A percentile compares a stretch with the other conserved stretches of the same genome.
phyloP scores from a whole-genome alignment of 306 rosid species.

The Quercus gilva region DNA sequence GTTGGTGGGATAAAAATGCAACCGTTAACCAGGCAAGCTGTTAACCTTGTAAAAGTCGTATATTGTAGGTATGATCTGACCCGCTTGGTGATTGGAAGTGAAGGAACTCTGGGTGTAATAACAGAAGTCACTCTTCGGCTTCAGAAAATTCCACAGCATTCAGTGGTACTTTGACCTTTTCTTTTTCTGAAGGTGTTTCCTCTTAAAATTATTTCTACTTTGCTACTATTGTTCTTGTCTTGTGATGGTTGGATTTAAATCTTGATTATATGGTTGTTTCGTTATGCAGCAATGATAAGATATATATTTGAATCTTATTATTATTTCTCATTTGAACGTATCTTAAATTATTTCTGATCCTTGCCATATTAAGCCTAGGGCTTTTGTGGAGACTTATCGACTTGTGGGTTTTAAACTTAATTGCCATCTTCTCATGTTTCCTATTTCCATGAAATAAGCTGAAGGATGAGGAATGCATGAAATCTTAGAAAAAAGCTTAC shows the following conservation, averaged over 20 bases:
- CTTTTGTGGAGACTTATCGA: background rate
- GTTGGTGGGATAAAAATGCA: background rate
- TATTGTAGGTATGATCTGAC: conserved; percentile 84
- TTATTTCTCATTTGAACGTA: conserved; percentile 7
- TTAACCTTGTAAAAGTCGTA: conserved; percentile 3
- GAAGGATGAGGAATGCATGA: background rate
- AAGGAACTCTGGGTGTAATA: conserved; percentile 92
- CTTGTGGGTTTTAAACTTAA: background rate
- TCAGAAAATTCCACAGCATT: conserved; percentile 81
- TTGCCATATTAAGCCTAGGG: background rate
- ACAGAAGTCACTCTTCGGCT: conserved; percentile 89
- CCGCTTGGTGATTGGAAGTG: conserved; percentile 95
- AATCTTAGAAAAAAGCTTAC: background rate
- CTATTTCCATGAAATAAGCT: conserved; percentile 1
- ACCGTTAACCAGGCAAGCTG: background rate
- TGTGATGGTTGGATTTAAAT: background rate
- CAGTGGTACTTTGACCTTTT: conserved; percentile 58
- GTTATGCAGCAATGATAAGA: background rate
- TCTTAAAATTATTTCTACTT: conserved; percentile 21
- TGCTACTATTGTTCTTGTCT: conserved; percentile 4
- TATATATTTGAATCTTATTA: background rate
- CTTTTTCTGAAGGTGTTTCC: conserved; percentile 8
- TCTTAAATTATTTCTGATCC: conserved; percentile 22
- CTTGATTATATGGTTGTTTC: background rate
- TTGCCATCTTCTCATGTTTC: conserved; percentile 13